These are phyloP conservation scores for Candida lessepsii DNA, from an alignment of 805 yeast genomes.

Conservation along the genomic window DNA sequence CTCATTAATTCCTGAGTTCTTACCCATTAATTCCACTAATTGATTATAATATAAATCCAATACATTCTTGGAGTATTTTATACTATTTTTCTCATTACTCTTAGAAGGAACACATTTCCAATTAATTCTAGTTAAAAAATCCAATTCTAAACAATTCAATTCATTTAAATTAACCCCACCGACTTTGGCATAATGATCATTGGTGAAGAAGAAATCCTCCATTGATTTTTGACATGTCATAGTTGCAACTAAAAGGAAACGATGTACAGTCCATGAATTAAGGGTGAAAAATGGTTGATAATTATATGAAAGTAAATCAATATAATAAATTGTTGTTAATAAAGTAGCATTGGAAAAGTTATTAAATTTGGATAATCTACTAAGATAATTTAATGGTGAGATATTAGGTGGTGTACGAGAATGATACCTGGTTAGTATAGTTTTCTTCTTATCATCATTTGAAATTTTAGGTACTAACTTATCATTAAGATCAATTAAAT, in stretches of 20 bases:
- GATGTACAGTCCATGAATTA: constrained; percentile 89
- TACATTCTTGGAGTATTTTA: constrained; percentile 36
- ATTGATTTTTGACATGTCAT: constrained; percentile 87
- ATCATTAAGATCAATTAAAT: constrained; percentile 76
- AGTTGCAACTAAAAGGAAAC: constrained; percentile 86
- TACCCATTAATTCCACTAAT: constrained; percentile 42
- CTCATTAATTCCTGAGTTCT: constrained; percentile 20
- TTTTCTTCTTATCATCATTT: constrained; percentile 10
- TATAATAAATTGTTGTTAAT: constrained; percentile 81
- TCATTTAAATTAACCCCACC: constrained; percentile 89
- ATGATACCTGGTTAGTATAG: constrained; percentile 79
- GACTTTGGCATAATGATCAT: constrained; percentile 90
- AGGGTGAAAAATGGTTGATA: constrained; percentile 75
- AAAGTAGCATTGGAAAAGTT: constrained; percentile 81
- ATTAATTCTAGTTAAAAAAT: constrained; percentile 75
- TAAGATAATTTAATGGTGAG: constrained; percentile 71
- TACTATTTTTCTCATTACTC: constrained; percentile 19
- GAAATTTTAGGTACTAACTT: constrained; percentile 33
- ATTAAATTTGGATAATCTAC: constrained; percentile 79
- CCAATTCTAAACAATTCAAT: constrained; percentile 82
- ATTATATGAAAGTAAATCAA: constrained; percentile 76
- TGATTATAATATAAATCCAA: constrained; percentile 40
- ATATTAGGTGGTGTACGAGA: constrained; percentile 91
- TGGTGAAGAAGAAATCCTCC: constrained; percentile 92
- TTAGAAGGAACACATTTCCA: constrained; percentile 54